A percentile compares a stretch with the other conserved stretches of the same genome.
Conservation (phyloP, 345 rosid species). For the Turritis glabra region DNA sequence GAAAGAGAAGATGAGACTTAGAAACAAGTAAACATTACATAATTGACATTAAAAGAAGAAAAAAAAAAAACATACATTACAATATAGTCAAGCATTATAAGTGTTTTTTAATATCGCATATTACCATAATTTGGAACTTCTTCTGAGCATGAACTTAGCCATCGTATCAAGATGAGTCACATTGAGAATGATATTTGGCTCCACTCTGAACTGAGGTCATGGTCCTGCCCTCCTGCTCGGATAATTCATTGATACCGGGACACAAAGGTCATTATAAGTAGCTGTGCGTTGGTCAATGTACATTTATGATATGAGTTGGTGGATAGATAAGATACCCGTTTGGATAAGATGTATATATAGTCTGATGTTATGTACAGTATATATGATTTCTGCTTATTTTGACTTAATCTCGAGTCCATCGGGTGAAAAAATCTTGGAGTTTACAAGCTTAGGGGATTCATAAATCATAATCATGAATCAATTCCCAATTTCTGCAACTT, state of each 20-base stretch:
- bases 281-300: background rate
- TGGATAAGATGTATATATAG: background rate
- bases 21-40: background rate
- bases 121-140: background rate
- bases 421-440: no score
- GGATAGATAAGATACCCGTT: constrained; percentile 1
- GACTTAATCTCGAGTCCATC: background rate
- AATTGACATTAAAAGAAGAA: background rate
- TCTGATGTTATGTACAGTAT: background rate
- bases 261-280: background rate
- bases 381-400: background rate
- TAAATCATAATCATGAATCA: no score
- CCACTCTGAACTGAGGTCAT: background rate
- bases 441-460: no score
- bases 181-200: background rate
- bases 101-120: background rate
- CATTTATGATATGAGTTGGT: constrained; percentile 2
- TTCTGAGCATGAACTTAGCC: background rate
- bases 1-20: background rate
- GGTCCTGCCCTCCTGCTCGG: background rate
- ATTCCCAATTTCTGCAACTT: no score
- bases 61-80: background rate
- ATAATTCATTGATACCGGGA: background rate
- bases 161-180: constrained; percentile 9
- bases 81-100: background rate